Conservation (phyloP, 2,329 filamentous ascomycete species). For the Arthrocladium fulminans region DNA sequence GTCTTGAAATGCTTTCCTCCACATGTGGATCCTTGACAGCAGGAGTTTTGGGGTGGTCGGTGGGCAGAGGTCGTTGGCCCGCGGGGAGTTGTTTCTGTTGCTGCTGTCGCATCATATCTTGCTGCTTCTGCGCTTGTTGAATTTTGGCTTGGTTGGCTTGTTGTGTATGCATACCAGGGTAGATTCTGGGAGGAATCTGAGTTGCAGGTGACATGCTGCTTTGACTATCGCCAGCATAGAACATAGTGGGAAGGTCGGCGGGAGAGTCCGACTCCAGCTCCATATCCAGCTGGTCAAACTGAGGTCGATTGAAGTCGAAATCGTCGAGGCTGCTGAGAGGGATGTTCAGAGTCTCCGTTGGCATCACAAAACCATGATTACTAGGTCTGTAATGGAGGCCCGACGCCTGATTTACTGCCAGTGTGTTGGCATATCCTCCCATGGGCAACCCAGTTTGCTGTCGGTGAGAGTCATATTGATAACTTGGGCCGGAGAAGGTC, state of each 20-base stretch:
- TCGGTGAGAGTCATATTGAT: constrained; percentile 90
- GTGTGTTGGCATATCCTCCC: constrained; percentile 69
- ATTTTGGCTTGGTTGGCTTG: constrained; percentile 68
- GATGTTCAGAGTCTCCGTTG: constrained; percentile 23
- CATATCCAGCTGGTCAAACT: constrained; percentile 54
- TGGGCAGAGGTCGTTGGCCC: constrained; percentile 21
- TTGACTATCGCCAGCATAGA: constrained; percentile 50
- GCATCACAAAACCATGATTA: constrained; percentile 37
- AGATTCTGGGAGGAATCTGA: constrained; percentile 55
- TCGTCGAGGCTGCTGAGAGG: constrained; percentile 43
- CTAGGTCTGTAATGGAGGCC: constrained; percentile 31
- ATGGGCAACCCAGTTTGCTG: constrained; percentile 90
- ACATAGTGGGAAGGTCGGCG: constrained; percentile 49
- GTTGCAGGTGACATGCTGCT: constrained; percentile 40
- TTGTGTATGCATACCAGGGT: constrained; percentile 89
- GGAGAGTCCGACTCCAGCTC: constrained; percentile 61
- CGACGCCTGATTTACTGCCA: constrained; percentile 61
- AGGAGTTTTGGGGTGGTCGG: constrained; percentile 26
- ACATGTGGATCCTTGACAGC: constrained; percentile 56
- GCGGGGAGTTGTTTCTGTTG: constrained; percentile 29
- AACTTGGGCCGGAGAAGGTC: constrained; percentile 67
- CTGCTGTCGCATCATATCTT: constrained; percentile 50
- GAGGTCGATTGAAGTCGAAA: constrained; percentile 48
- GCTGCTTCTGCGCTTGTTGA: constrained; percentile 51
- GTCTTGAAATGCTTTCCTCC: constrained; percentile 87